Conservation (phyloP, 208 protist genomes). For the Leptomonas pyrrhocoris region DNA sequence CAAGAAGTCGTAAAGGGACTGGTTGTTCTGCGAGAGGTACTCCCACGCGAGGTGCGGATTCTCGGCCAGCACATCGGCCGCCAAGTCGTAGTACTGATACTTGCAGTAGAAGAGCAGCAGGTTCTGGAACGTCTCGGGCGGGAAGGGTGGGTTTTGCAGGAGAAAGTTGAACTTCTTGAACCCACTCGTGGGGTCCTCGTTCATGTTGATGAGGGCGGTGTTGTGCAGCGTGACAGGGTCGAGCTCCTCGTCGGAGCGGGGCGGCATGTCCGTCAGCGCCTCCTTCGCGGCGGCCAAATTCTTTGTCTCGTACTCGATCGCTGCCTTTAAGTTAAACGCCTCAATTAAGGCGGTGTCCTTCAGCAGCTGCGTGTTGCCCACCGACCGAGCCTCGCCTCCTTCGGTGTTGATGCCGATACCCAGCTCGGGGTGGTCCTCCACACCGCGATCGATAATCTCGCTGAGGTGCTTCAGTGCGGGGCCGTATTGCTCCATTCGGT, state of each 20-base stretch:
- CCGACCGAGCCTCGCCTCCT: conserved; percentile 92
- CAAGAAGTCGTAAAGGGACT: conserved; percentile 95
- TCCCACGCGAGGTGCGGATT: conserved; percentile 95
- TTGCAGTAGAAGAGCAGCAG: conserved; percentile 97
- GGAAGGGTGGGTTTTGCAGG: conserved; percentile 95
- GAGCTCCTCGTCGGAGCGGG: conserved; percentile 94
- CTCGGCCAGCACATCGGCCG: conserved; percentile 95
- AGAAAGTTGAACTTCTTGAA: conserved; percentile 98
- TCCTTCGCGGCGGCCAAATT: conserved; percentile 92
- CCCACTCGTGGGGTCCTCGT: conserved; percentile 91
- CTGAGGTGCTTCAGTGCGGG: conserved; percentile 93
- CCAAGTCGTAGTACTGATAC: conserved; percentile 96
- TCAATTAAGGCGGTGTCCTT: conserved; percentile 96
- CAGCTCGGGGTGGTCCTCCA: conserved; percentile 95
- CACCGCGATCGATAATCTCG: conserved; percentile 96
- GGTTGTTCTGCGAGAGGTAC: conserved; percentile 91
- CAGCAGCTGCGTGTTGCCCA: conserved; percentile 95
- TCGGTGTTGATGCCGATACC: conserved; percentile 93
- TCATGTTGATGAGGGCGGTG: conserved; percentile 97
- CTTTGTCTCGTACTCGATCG: conserved; percentile 96
- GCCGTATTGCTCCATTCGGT: conserved; percentile 95
- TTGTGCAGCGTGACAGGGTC: conserved; percentile 98
- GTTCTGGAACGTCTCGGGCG: conserved; percentile 97
- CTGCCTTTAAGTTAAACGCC: conserved; percentile 97
- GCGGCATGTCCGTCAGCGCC: conserved; percentile 97